Percentiles rank a stretch among this genome's conserved stretches.
These are phyloP conservation scores for Chytriomyces confervae DNA, from an alignment of 192 early-diverging fungal genomes.

Conservation along the genomic window DNA sequence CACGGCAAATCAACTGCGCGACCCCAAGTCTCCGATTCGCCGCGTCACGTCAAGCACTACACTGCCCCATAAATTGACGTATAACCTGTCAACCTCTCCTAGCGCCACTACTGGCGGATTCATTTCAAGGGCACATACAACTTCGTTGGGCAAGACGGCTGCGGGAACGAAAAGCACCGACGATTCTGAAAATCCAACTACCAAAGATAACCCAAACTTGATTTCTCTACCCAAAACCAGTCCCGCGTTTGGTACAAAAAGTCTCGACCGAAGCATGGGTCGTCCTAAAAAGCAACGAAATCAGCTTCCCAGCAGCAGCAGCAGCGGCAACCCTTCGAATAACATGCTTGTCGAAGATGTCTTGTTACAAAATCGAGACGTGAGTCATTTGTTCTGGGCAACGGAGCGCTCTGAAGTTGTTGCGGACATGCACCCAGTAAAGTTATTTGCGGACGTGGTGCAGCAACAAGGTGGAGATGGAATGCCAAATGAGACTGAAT, in stretches of 20 bases:
- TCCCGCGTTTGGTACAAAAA: neutral
- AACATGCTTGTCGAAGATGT: slow-evolving; percentile 17
- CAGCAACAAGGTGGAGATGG: neutral
- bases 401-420: neutral
- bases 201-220: too few species aligned
- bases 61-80: too few species aligned
- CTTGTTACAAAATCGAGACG: slow-evolving; percentile 1
- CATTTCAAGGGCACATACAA: too few species aligned
- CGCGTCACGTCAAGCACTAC: too few species aligned
- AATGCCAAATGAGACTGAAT: neutral
- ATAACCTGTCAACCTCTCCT: too few species aligned
- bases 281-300: neutral
- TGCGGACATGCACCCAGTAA: slow-evolving; percentile 21
- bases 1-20: too few species aligned
- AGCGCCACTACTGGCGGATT: too few species aligned
- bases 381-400: slow-evolving; percentile 28
- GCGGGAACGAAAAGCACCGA: too few species aligned
- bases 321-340: neutral
- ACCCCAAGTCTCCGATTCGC: too few species aligned
- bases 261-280: neutral
- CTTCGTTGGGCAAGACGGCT: too few species aligned
- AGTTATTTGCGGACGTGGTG: slow-evolving; percentile 17
- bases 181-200: too few species aligned
- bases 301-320: neutral
- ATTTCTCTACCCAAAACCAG: too few species aligned